phyloP scores from a whole-genome alignment of 805 yeast genomes.

The Kodamaea lidongshanica region DNA sequence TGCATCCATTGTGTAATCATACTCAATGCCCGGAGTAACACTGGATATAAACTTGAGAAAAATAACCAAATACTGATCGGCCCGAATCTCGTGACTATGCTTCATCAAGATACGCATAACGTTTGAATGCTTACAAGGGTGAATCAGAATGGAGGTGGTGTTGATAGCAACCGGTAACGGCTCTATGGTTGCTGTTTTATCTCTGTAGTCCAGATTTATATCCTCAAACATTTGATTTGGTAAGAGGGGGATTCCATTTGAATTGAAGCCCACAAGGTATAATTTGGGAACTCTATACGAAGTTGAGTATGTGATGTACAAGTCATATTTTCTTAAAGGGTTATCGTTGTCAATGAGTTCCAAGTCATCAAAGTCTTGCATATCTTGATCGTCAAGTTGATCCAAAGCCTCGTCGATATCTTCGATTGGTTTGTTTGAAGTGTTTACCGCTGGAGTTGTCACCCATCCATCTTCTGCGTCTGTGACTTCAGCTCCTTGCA shows the following conservation, averaged over 20 bases:
- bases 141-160: slow-evolving; percentile 80
- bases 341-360: slow-evolving; percentile 25
- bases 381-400: slow-evolving; percentile 15
- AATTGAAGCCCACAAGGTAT: slow-evolving; percentile 81
- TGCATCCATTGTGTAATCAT: slow-evolving; percentile 98
- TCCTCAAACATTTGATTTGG: slow-evolving; percentile 95
- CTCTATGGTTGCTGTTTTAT: slow-evolving; percentile 95
- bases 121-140: slow-evolving; percentile 92
- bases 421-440: slow-evolving; percentile 3
- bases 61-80: slow-evolving; percentile 83
- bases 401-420: slow-evolving; percentile 5
- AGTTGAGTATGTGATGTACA: slow-evolving; percentile 88
- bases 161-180: slow-evolving; percentile 76
- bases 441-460: slow-evolving; percentile 13
- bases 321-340: slow-evolving; percentile 67
- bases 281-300: slow-evolving; percentile 94
- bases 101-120: slow-evolving; percentile 88
- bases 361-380: slow-evolving; percentile 40
- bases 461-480: slow-evolving; percentile 55
- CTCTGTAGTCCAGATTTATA: slow-evolving; percentile 83
- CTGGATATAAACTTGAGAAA: slow-evolving; percentile 92
- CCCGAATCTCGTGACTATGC: slow-evolving; percentile 59
- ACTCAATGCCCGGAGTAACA: slow-evolving; percentile 96
- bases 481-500: slow-evolving; percentile 27
- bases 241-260: slow-evolving; percentile 76